Evolutionary conservation across 2,329 filamentous ascomycete genomes (phyloP), one percentile per base, ranked within the genome.

Genomic region (Didymosphaeria variabile): DNA sequence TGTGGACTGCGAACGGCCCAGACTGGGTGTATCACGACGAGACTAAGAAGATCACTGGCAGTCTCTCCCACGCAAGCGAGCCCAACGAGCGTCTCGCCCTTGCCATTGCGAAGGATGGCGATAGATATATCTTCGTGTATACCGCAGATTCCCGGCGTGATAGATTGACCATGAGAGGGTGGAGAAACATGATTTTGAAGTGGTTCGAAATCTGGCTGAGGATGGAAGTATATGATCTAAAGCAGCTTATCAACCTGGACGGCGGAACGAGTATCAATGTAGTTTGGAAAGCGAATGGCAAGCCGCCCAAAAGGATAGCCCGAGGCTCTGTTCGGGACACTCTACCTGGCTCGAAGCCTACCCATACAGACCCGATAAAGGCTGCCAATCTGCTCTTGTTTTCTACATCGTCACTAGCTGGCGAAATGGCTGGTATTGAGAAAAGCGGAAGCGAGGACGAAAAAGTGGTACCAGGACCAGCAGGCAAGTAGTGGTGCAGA

Each of bases 11-110:
- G 42, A 40, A 4, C 21, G 26, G 38, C 19, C 3, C 5, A 13
- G 17, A 45, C 7, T 55, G 38, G 38, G 38, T 9, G 15, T 55
- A 45, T 21, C 31, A 45, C 52, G n/a, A 12, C 26, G 15, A 45
- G 31, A 45, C 52, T 46, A 10, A 3, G 15, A 31, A 26, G 1
- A 45, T 45, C 40, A 17, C 15, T 26, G 52, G 52, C 52, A 45
- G 38, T 45, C 38, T 55, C 23, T 45, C 52, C 21, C 52, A 55
- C 38, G 52, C 32, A 44, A 19, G 2, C 26, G 7, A 45, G 10
- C 21, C 36, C n/a, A 44, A 55, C 26, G 38, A 55, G 52, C 52
- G 52, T 45, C 52, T 55, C 23, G 52, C 52, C 40, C 26, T 45
- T 32, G 52, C 38, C 5, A 26, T 36, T 44, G n/a, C 13, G 52